Conservation (phyloP, 805 yeast species). For the Candida gorgasii region DNA sequence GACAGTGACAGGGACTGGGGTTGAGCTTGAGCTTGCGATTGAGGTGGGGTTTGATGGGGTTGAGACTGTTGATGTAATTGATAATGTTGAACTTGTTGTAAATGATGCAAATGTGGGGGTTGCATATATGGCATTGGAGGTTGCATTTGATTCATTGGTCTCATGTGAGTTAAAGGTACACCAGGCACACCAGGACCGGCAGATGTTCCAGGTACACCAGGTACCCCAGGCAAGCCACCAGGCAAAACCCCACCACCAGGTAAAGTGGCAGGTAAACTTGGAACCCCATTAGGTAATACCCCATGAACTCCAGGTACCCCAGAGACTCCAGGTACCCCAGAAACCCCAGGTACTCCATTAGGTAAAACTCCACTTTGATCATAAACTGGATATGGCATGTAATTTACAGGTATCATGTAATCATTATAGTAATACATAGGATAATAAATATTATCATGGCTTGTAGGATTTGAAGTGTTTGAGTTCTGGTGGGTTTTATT, state of each 20-base stretch:
- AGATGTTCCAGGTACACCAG: background rate
- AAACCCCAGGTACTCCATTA: background rate
- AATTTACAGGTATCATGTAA: conserved; percentile 15
- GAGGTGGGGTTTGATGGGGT: background rate
- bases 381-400: conserved; percentile 11
- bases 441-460: conserved; percentile 6
- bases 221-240: no score
- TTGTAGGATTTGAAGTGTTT: conserved; percentile 1
- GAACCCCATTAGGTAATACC: conserved; percentile 1
- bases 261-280: no score
- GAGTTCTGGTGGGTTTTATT: conserved; percentile 9
- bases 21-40: background rate
- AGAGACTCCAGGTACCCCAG: background rate
- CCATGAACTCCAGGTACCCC: no score
- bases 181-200: background rate
- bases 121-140: conserved; percentile 8
- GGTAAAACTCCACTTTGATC: conserved; percentile 9
- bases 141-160: conserved; percentile 1
- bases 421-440: conserved; percentile 14
- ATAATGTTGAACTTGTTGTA: conserved; percentile 8
- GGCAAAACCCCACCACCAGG: no score
- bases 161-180: conserved; percentile 1
- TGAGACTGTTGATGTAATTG: conserved; percentile 4
- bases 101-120: conserved; percentile 7
- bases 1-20: no score